Evolutionary conservation across 768 basidiomycete genomes (phyloP), one percentile per base, ranked within the genome.

Genomic region (Mycena polygramma): DNA sequence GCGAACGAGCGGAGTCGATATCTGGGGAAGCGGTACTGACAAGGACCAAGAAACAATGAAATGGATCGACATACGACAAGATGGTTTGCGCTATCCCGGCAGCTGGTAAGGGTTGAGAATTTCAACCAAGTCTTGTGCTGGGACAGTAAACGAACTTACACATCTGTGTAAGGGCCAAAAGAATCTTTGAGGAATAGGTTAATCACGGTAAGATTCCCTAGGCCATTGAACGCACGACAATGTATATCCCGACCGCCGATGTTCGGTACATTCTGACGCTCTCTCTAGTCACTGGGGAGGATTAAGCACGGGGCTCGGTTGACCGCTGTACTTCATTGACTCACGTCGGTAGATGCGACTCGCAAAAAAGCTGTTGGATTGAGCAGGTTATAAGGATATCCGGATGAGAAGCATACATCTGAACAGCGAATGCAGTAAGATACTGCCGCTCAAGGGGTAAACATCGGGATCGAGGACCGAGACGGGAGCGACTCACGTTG

Each of bases 41-140:
- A 24, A 8, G 49, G 55, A 6, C 9, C 7, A 3, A 20, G 20
- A 5, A 22, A 15, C 8, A 22, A 7, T 7, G 35, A 10, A 11
- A 24, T 37, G 7, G 30, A 17, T 2, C 2, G 49, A 62, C 67
- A 10, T 39, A 63, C 62, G 68, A 52, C 24, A 39, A 30, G 9
- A 72, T 35, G 4, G 71, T 72, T 30, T 68, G 71, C 0, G 67
- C 45, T 9, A 68, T 57, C 5, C 71, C 71, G 6, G 71, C 71
- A 8, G 52, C 71, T 54, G 30, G 24, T 35, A 0, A 14, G 6
- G n/a, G 8, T 49, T 22, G 2, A 11, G 4, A 6, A 24, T 5
- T 41, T 26, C 10, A 17, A 30, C 35, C 8, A 41, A 17, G 15
- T 20, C 15, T 20, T n/a, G 3, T 53, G 15, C 14, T 2, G 2